Conservation (phyloP, 2,329 filamentous ascomycete genomes). For the Aspergillus phoenicis region DNA sequence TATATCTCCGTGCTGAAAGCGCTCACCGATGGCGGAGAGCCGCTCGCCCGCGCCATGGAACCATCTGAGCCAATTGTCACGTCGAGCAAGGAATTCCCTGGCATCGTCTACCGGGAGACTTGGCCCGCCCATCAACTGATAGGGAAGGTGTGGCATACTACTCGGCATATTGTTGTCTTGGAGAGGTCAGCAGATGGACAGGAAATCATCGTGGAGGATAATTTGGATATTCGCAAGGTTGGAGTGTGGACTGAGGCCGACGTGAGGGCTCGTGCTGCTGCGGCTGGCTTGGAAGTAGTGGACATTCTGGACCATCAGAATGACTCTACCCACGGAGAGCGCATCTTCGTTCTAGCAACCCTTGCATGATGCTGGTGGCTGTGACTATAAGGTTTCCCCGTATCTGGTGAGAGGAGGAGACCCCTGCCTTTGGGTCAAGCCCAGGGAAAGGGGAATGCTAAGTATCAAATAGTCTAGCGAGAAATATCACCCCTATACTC, state of each 20-base stretch:
- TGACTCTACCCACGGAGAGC: not conserved
- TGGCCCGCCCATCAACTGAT: not conserved
- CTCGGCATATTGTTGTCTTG: not conserved
- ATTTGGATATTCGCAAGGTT: not conserved
- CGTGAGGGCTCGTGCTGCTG: not conserved
- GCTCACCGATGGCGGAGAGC: not conserved
- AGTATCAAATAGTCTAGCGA: too few relatives aligned
- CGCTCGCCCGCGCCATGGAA: not conserved
- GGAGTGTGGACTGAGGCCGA: not conserved
- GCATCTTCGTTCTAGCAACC: not conserved
- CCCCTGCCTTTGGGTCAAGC: too few relatives aligned
- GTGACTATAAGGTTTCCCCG: too few relatives aligned
- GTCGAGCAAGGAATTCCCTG: not conserved
- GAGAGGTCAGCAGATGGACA: not conserved
- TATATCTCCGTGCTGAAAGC: not conserved
- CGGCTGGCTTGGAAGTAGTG: not conserved
- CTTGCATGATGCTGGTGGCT: too few relatives aligned
- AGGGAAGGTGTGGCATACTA: not conserved
- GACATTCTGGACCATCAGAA: not conserved
- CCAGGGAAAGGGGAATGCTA: too few relatives aligned
- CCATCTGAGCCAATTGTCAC: not conserved
- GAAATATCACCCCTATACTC: too few relatives aligned
- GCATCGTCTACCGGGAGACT: not conserved
- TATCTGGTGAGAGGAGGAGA: too few relatives aligned
- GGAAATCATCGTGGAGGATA: not conserved